Conservation (phyloP, 306 rosid species). For the Vigna trinervia region DNA sequence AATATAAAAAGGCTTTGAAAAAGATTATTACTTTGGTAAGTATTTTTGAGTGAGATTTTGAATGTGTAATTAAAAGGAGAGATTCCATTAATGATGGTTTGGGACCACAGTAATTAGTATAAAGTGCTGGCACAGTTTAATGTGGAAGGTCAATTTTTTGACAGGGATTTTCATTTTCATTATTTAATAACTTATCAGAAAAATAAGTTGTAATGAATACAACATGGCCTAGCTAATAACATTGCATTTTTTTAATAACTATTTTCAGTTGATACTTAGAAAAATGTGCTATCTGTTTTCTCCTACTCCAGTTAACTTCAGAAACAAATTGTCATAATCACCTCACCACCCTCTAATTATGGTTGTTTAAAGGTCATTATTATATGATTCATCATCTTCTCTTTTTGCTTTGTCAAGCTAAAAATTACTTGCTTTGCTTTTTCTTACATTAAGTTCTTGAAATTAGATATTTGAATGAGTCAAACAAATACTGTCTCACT, state of each 20-base stretch:
- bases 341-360: not conserved
- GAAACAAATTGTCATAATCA: not conserved
- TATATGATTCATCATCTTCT: not conserved
- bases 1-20: too few relatives aligned
- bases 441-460: too few relatives aligned
- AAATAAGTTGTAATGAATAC: not conserved
- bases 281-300: not conserved
- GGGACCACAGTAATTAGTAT: constrained; percentile 6
- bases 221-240: not conserved
- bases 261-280: not conserved
- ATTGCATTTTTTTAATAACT: not conserved
- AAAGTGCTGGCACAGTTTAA: not conserved
- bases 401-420: too few relatives aligned
- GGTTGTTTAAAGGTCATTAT: not conserved
- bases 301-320: not conserved
- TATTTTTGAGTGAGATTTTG: not conserved
- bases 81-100: constrained; percentile 25
- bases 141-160: constrained; percentile 15
- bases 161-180: not conserved
- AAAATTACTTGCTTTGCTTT: too few relatives aligned
- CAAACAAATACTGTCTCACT: too few relatives aligned
- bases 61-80: constrained; percentile 2
- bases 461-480: too few relatives aligned
- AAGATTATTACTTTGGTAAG: too few relatives aligned
- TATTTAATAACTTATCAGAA: not conserved